Conservation (phyloP, 352 stramenopile species). For the Phytophthora cryptogea region DNA sequence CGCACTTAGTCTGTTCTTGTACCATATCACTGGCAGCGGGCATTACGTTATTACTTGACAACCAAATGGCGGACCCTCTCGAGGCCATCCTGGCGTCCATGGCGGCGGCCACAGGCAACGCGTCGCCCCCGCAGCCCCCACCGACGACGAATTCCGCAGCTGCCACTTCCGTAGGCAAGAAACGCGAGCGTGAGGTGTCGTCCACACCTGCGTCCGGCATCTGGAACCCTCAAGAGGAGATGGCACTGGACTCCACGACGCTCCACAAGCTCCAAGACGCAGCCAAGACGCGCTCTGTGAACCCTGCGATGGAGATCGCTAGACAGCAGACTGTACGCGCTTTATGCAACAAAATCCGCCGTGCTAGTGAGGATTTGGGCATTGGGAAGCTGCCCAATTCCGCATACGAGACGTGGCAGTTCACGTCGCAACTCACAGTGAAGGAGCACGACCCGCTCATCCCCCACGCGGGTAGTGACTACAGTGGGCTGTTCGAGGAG, state of each 20-base stretch:
- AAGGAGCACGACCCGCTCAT: slow-evolving; percentile 75
- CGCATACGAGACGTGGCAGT: slow-evolving; percentile 87
- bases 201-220: slow-evolving; percentile 31
- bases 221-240: slow-evolving; percentile 58
- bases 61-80: slow-evolving; percentile 28
- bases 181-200: slow-evolving; percentile 34
- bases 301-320: slow-evolving; percentile 64
- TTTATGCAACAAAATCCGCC: slow-evolving; percentile 72
- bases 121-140: background rate
- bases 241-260: slow-evolving; percentile 27
- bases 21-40: too few species aligned
- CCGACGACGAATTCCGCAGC: slow-evolving; percentile 1
- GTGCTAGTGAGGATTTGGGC: slow-evolving; percentile 71
- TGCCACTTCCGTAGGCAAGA: slow-evolving; percentile 22
- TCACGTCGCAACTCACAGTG: slow-evolving; percentile 75
- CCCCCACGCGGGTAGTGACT: slow-evolving; percentile 70
- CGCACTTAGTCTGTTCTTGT: too few species aligned
- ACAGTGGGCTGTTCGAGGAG: slow-evolving; percentile 73
- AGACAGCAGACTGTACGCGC: slow-evolving; percentile 69
- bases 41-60: too few species aligned
- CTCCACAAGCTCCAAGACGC: slow-evolving; percentile 21
- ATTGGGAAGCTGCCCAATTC: slow-evolving; percentile 81
- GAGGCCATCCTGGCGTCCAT: slow-evolving; percentile 85
- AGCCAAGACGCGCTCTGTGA: slow-evolving; percentile 26
- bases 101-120: slow-evolving; percentile 77